phyloP scores from a whole-genome alignment of 208 protist genomes.

The Leishmania aethiopica region DNA sequence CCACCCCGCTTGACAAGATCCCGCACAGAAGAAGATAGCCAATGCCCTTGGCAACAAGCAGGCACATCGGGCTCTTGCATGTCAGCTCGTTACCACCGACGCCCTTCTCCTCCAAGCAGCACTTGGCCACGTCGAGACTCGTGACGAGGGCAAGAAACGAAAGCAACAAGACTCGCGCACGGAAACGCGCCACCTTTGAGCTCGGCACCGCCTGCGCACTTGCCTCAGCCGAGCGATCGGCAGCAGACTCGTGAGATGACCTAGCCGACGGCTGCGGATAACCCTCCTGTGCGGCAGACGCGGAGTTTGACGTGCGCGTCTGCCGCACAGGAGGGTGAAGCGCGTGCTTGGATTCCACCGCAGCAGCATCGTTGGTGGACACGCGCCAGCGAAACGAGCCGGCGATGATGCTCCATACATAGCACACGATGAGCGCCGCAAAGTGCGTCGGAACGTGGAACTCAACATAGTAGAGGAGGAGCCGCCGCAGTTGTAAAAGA shows the following conservation, averaged over 20 bases:
- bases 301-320: not conserved
- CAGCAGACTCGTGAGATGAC: not conserved
- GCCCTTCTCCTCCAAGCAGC: conserved; percentile 33
- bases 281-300: not conserved
- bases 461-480: conserved; percentile 55
- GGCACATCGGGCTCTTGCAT: conserved; percentile 39
- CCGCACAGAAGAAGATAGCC: conserved; percentile 52
- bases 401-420: conserved; percentile 62
- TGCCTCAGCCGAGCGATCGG: not conserved
- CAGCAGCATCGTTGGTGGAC: not conserved
- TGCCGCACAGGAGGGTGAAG: not conserved
- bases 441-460: conserved; percentile 81
- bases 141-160: conserved; percentile 38
- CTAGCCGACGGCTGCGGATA: not conserved
- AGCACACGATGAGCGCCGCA: conserved; percentile 57
- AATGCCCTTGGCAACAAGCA: conserved; percentile 27
- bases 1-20: conserved; percentile 48
- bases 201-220: conserved; percentile 11
- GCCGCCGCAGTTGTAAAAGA: not conserved
- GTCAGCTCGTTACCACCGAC: conserved; percentile 34
- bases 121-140: conserved; percentile 38
- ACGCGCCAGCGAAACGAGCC: conserved; percentile 41
- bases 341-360: not conserved
- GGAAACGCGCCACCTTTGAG: conserved; percentile 37
- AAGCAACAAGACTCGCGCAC: conserved; percentile 31